Base-by-base conservation (phyloP, 768 basidiomycete species). In the Chalciporus pseudorubinellus region DNA sequence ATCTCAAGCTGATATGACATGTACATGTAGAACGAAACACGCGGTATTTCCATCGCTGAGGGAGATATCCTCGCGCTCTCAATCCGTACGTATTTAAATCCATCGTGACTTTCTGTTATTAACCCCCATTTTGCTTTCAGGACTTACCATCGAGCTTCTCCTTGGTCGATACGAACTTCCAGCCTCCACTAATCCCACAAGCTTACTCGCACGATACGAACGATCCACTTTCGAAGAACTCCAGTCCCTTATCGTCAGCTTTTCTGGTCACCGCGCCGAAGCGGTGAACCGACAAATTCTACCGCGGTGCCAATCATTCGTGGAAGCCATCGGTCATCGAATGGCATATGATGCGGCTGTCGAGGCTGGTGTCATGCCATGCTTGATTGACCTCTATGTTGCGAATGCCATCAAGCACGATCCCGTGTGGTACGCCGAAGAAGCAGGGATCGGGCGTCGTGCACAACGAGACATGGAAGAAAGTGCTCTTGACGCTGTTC, bases 21-120 rank as follows among this genome's bases (percentile, higher is more conserved):
- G n/a, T n/a, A n/a, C n/a, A n/a, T 39, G 5, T 29, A 66, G 73
- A 74, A 58, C 68, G 82, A 71, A 19, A 62, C 62, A 8, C 72
- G 72, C 51, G 82, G 84, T 18, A 80, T 79, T 43, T 72, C 81
- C 33, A 76, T 85, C 41, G 81, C 75, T 42, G 84, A 84, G 63
- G 76, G 83, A 43, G 77, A 79, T 50, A 61, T 82, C 18, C 65
- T 78, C 39, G 76, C 77, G 14, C 62, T 79, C 8, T 77, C 75
- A 59, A 86, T 80, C 55, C 76, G 84, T 36, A 36, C n/a, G 16
- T 16, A 16, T n/a, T n/a, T 16, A 10, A 36, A n/a, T 8, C 14
- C 34, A 2, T 36, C 34, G 5, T 1, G 34, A 16, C 14, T 16
- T n/a, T 8, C 3, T 36, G n/a, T 3, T 36, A 36, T 36, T 36